A percentile compares a stretch with the other conserved stretches of the same genome.
These are phyloP conservation scores for Mortierella claussenii DNA, from an alignment of 192 early-diverging fungal species.

Conservation along the genomic window DNA sequence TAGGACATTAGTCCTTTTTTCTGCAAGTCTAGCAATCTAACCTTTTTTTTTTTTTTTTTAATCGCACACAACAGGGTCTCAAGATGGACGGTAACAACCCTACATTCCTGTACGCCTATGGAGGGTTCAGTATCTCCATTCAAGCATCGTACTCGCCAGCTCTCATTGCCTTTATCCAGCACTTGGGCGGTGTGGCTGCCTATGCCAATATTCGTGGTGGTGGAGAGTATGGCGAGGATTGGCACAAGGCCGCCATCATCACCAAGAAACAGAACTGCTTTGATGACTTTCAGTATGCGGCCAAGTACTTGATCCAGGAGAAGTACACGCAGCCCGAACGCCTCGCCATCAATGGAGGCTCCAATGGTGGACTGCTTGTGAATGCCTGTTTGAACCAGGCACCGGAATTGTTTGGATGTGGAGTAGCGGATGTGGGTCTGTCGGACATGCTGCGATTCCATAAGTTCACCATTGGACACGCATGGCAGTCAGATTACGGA, in stretches of 20 bases:
- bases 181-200: slow-evolving; percentile 67
- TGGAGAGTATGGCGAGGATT: slow-evolving; percentile 68
- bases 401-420: slow-evolving; percentile 76
- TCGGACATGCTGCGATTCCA: slow-evolving; percentile 81
- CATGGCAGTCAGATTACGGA: slow-evolving; percentile 75
- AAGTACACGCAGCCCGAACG: slow-evolving; percentile 67
- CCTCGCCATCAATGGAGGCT: slow-evolving; percentile 72
- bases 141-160: slow-evolving; percentile 51
- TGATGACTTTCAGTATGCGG: slow-evolving; percentile 81
- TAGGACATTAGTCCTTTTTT: too few species aligned
- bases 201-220: slow-evolving; percentile 80
- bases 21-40: too few species aligned
- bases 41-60: slow-evolving; percentile 5
- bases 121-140: slow-evolving; percentile 70
- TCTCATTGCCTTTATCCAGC: slow-evolving; percentile 59
- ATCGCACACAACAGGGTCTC: slow-evolving; percentile 27
- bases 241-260: slow-evolving; percentile 65
- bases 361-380: slow-evolving; percentile 79
- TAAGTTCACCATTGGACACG: slow-evolving; percentile 82
- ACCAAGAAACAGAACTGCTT: slow-evolving; percentile 78
- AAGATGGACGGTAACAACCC: slow-evolving; percentile 66
- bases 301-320: slow-evolving; percentile 65
- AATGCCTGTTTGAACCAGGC: slow-evolving; percentile 78
- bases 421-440: slow-evolving; percentile 74
- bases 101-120: slow-evolving; percentile 75